Evolutionary conservation across 2,329 filamentous ascomycete species (phyloP), one percentile per base, ranked within the genome.

Genomic region (Diplodia sapinea): DNA sequence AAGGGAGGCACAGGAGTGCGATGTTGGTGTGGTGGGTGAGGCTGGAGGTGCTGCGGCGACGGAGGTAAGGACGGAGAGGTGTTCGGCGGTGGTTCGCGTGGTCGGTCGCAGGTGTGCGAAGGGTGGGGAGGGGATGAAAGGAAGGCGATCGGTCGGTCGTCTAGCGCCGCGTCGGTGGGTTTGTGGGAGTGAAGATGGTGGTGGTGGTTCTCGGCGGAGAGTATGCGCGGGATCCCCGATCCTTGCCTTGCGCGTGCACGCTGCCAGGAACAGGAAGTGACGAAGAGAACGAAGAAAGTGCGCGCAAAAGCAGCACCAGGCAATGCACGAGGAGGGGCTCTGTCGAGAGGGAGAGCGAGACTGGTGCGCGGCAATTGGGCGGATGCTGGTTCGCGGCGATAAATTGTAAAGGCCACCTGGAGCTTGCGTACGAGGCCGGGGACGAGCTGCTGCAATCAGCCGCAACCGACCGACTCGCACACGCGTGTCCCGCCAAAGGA

Each of bases 391-490:
- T 29, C n/a, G 55, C 20, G 23, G 57, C 57, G 40, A 62, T 62
- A 62, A 62, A 62, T 50, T 63, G 36, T 63, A 51, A 38, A 63
- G 59, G 59, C 59, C 59, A 63, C 59, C 59, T 63, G 59, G 59
- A 63, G 59, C 59, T 63, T 63, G 59, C 59, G 59, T 51, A 63
- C 26, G 40, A 47, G 38, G 54, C 9, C 20, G 17, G 23, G 50
- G 31, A 54, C 26, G 26, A 33, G 31, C 51, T 31, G 57, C 40
- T 62, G 57, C 59, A 51, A 63, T 51, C 43, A 63, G 59, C 57
- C 59, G 47, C 47, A 51, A 62, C 40, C 57, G 57, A 62, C 57
- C 40, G 36, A 47, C 36, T 26, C 38, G 26, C 40, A 62, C 57
- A 33, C 20, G 57, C 40, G 57, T 49, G 40, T 62, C 57, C 36